Conservation (phyloP, 176 grass and related monocot species). For the Aegilops sharonensis region DNA sequence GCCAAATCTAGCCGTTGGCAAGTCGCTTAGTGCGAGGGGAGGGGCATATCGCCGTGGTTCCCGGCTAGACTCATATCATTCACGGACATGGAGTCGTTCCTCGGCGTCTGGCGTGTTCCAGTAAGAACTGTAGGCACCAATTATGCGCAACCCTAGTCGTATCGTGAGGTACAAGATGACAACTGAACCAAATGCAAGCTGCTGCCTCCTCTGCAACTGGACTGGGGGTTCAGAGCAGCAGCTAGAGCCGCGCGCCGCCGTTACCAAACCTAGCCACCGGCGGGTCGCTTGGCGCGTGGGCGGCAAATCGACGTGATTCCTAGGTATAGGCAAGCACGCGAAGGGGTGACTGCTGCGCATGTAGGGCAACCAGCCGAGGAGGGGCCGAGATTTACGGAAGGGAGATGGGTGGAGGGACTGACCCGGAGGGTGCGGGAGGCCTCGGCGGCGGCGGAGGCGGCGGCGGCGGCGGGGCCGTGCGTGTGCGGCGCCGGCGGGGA, state of each 20-base stretch:
- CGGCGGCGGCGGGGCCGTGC: constrained; percentile 54
- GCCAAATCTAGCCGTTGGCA: background rate
- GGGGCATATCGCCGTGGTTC: background rate
- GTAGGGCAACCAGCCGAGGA: background rate
- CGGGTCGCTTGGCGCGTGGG: background rate
- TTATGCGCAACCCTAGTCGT: background rate
- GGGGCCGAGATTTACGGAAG: background rate
- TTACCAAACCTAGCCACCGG: background rate
- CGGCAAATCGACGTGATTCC: background rate
- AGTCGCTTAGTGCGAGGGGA: background rate
- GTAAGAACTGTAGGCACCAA: background rate
- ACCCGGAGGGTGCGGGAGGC: constrained; percentile 85
- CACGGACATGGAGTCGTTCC: background rate
- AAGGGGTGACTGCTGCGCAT: background rate
- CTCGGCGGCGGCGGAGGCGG: constrained; percentile 57
- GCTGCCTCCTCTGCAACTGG: background rate
- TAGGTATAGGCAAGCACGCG: background rate
- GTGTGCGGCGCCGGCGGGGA: constrained; percentile 68
- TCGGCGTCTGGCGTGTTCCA: background rate
- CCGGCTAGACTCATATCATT: background rate
- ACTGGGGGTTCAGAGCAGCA: background rate
- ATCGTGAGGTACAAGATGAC: background rate
- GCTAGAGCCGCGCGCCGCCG: background rate
- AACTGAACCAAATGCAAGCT: background rate
- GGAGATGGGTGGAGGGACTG: background rate